A percentile compares a stretch with the other conserved stretches of the same genome.
Evolutionary conservation across 768 basidiomycete species (phyloP).

Genomic region (Calocybe indica): DNA sequence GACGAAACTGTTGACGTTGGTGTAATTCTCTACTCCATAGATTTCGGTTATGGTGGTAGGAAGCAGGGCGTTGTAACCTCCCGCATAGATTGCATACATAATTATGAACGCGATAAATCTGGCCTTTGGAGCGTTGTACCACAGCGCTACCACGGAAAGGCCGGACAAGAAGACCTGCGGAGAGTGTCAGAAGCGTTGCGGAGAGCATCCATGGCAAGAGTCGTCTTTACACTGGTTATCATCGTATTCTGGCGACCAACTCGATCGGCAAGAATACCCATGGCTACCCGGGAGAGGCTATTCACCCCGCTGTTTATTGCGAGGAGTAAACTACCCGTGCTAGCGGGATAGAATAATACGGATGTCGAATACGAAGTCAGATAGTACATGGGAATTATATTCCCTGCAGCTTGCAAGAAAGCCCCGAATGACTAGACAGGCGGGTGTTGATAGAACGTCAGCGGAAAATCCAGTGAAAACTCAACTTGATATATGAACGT

Average conservation of each 20-base stretch:
- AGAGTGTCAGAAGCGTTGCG: neutral
- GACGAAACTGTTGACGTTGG: slow-evolving; percentile 33
- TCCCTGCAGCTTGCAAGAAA: slow-evolving; percentile 38
- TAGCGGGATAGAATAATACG: slow-evolving; percentile 29
- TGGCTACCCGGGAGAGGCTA: slow-evolving; percentile 30
- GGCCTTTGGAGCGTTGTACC: slow-evolving; percentile 29
- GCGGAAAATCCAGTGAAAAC: neutral
- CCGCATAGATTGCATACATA: slow-evolving; percentile 35
- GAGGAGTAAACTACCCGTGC: slow-evolving; percentile 30
- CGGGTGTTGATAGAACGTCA: neutral
- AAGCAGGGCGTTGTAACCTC: slow-evolving; percentile 38
- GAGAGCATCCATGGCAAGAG: neutral
- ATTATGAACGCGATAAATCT: slow-evolving; percentile 35
- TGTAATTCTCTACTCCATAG: slow-evolving; percentile 36
- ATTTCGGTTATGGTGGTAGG: slow-evolving; percentile 38
- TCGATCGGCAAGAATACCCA: slow-evolving; percentile 35
- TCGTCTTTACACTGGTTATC: slow-evolving; percentile 24
- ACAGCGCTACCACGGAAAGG: slow-evolving; percentile 33
- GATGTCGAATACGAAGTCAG: slow-evolving; percentile 34
- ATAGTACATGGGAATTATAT: slow-evolving; percentile 38
- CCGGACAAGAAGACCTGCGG: slow-evolving; percentile 32
- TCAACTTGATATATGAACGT: slow-evolving; percentile 36
- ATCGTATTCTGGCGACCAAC: slow-evolving; percentile 41
- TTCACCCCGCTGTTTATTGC: slow-evolving; percentile 38
- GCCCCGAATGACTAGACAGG: slow-evolving; percentile 27